Evolutionary conservation across 2,329 filamentous ascomycete genomes (phyloP).

Genomic region (Plenodomus tracheiphilus): DNA sequence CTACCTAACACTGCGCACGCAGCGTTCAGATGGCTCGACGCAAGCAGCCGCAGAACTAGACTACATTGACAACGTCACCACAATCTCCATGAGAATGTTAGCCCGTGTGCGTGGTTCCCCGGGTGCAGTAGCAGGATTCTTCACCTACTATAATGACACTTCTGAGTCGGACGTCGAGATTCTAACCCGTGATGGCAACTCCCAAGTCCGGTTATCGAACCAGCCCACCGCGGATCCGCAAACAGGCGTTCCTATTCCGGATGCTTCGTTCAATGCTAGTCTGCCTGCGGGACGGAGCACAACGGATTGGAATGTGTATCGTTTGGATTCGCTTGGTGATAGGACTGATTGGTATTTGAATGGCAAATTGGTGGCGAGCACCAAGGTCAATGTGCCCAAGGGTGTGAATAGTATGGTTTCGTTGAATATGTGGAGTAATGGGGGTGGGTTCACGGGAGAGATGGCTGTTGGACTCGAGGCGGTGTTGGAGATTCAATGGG

Average conservation of each 20-base stretch:
- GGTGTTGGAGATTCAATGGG: constrained; percentile 14
- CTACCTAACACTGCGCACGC: constrained; percentile 8
- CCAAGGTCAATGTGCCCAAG: constrained; percentile 6
- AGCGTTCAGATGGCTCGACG: constrained; percentile 3
- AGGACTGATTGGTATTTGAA: constrained; percentile 18
- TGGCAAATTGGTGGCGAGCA: constrained; percentile 2
- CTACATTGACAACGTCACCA: constrained; percentile 13
- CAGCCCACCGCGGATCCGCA: constrained; percentile 10
- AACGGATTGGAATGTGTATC: constrained; percentile 13
- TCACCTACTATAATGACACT: constrained; percentile 16
- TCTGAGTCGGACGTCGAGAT: constrained; percentile 17
- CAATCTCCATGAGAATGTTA: constrained; percentile 13
- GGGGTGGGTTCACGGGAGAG: constrained; percentile 7
- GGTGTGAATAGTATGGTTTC: constrained; percentile 10
- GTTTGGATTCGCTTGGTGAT: constrained; percentile 10
- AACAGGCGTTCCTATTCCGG: constrained; percentile 8
- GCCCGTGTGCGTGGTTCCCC: constrained; percentile 10
- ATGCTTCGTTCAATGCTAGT: constrained; percentile 12
- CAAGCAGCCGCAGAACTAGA: constrained; percentile 10
- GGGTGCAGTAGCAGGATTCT: constrained; percentile 14
- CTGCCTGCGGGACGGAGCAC: not conserved
- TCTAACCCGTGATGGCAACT: constrained; percentile 2
- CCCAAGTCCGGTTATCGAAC: constrained; percentile 11
- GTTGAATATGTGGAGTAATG: constrained; percentile 16
- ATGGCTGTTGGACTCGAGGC: constrained; percentile 11